Evolutionary conservation across 495 filamentous ascomycete species (phyloP).

Genomic region (Hypoxylon subgilvum): DNA sequence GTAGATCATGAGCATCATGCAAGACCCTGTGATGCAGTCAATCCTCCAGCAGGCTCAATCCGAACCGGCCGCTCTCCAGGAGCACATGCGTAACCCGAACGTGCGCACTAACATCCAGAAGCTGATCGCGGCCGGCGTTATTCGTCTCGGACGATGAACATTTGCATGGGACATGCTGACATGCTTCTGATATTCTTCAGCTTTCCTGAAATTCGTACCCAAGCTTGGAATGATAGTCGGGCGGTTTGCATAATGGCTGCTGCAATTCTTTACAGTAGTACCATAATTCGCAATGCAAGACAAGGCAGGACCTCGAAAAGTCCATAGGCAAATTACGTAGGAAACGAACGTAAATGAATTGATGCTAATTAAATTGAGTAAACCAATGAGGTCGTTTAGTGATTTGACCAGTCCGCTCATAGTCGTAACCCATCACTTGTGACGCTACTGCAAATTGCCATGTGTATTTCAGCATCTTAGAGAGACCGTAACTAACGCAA

Average conservation of each 20-base stretch:
- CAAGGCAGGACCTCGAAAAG: constrained; percentile 34
- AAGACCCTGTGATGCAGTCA: constrained; percentile 96
- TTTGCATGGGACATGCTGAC: neutral
- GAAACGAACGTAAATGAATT: constrained; percentile 24
- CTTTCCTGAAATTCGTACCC: too few relatives aligned
- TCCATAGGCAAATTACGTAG: constrained; percentile 12
- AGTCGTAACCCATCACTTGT: neutral
- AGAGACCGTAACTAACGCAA: too few relatives aligned
- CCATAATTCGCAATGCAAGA: constrained; percentile 19
- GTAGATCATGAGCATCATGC: constrained; percentile 86
- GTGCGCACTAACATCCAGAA: constrained; percentile 90
- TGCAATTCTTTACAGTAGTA: neutral
- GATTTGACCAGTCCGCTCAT: neutral
- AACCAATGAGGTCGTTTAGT: too few relatives aligned
- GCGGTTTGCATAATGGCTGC: neutral
- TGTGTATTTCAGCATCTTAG: too few relatives aligned
- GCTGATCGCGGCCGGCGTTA: constrained; percentile 89
- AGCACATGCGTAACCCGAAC: constrained; percentile 92
- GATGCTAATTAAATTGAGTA: constrained; percentile 9
- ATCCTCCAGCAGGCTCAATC: constrained; percentile 96
- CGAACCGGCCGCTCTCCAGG: constrained; percentile 87
- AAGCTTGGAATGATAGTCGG: neutral
- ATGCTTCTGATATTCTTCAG: neutral
- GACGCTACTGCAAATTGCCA: neutral
- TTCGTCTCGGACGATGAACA: constrained; percentile 70